These are phyloP conservation scores for Colletotrichum australisinense DNA, from an alignment of 2,329 filamentous ascomycete species.

Conservation along the genomic window DNA sequence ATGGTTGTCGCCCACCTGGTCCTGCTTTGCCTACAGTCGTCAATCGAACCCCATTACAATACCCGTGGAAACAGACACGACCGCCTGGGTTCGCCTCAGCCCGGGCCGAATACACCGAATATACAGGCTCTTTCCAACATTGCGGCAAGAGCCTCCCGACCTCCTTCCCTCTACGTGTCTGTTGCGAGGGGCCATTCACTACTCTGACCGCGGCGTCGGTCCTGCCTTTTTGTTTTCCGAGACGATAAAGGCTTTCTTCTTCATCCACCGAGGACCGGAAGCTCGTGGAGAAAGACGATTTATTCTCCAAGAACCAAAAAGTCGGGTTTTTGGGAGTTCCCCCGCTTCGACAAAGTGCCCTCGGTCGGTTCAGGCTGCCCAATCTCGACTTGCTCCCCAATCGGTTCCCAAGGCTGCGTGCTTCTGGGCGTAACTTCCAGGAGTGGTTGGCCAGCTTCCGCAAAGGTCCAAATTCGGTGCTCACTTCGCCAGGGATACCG, in stretches of 20 bases:
- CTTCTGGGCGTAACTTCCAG: not conserved
- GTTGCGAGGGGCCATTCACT: not conserved
- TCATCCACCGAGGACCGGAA: not conserved
- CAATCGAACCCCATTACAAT: not conserved
- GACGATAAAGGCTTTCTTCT: not conserved
- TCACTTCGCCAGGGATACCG: not conserved
- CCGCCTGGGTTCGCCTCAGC: not conserved
- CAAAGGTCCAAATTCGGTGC: not conserved
- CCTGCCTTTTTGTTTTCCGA: not conserved
- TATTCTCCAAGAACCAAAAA: not conserved
- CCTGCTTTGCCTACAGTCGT: not conserved
- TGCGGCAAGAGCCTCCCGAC: not conserved
- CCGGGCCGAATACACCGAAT: conserved; percentile 13
- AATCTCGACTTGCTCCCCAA: not conserved
- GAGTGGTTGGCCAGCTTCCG: not conserved
- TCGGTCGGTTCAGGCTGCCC: not conserved
- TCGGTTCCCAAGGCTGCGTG: not conserved
- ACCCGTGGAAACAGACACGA: not conserved
- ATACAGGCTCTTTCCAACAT: not conserved
- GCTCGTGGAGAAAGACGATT: not conserved
- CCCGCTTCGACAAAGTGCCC: not conserved
- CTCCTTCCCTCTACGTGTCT: not conserved
- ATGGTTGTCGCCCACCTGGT: not conserved
- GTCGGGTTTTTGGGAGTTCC: not conserved
- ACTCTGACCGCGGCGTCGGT: not conserved